These are phyloP conservation scores for Aspergillus terreus DNA, from an alignment of 2,329 filamentous ascomycete genomes.

Conservation along the genomic window DNA sequence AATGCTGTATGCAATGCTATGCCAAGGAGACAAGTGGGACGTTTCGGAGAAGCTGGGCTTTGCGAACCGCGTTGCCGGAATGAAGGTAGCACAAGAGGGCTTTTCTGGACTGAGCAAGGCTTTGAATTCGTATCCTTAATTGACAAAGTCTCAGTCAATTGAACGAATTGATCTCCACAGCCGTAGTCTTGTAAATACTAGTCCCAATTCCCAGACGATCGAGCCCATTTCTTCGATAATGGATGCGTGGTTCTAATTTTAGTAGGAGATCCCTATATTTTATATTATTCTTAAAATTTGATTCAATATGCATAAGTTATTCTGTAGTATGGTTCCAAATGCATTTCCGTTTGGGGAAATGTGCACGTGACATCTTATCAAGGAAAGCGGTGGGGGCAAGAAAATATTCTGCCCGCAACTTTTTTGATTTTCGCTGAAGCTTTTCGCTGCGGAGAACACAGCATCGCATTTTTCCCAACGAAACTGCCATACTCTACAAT, in stretches of 20 bases:
- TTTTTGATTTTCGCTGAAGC: slow-evolving; percentile 24
- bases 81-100: slow-evolving; percentile 65
- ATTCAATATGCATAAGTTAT: background rate
- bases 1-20: slow-evolving; percentile 60
- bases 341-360: too few species aligned
- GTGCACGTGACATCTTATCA: slow-evolving; percentile 19
- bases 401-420: slow-evolving; percentile 37
- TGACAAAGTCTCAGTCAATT: background rate
- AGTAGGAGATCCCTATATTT: too few species aligned
- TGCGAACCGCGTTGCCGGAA: slow-evolving; percentile 63
- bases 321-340: background rate
- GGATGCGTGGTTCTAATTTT: too few species aligned
- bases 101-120: slow-evolving; percentile 52
- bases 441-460: slow-evolving; percentile 11
- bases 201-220: too few species aligned
- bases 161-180: background rate
- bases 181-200: background rate
- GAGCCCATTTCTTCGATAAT: too few species aligned
- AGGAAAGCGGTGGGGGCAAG: slow-evolving; percentile 25
- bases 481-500: slow-evolving; percentile 10
- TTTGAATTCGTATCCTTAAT: slow-evolving; percentile 7
- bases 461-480: slow-evolving; percentile 8
- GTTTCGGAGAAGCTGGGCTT: slow-evolving; percentile 52
- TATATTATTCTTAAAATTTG: background rate
- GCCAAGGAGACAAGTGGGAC: slow-evolving; percentile 48